Conservation (phyloP, 1,284 basidiomycete genomes). For the Phellinidium pouzarii region DNA sequence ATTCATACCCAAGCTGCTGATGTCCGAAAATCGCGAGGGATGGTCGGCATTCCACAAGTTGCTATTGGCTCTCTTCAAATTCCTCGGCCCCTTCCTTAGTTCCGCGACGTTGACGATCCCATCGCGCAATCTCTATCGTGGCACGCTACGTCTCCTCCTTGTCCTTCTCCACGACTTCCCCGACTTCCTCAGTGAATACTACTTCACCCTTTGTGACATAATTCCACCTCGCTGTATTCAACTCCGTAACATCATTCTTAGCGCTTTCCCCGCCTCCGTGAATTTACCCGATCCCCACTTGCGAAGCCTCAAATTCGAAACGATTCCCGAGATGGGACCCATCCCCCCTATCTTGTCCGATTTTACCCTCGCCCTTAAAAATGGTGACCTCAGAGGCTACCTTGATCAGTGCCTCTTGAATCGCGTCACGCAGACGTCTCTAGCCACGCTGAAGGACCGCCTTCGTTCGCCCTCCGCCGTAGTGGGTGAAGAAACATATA, state of each 20-base stretch:
- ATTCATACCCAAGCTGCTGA: constrained; percentile 94
- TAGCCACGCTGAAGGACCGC: constrained; percentile 77
- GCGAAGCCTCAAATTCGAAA: constrained; percentile 61
- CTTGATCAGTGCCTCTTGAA: constrained; percentile 82
- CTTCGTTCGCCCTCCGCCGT: constrained; percentile 59
- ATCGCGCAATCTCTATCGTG: constrained; percentile 87
- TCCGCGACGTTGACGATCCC: constrained; percentile 75
- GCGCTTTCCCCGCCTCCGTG: constrained; percentile 88
- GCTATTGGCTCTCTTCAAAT: constrained; percentile 88
- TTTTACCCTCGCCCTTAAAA: constrained; percentile 76
- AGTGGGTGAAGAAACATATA: constrained; percentile 65
- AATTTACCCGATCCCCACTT: constrained; percentile 86
- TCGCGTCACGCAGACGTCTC: constrained; percentile 59
- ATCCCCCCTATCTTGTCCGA: constrained; percentile 90
- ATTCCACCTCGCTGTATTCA: constrained; percentile 94
- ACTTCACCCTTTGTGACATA: constrained; percentile 90
- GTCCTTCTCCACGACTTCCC: constrained; percentile 98
- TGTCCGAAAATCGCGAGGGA: constrained; percentile 82
- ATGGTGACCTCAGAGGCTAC: constrained; percentile 67
- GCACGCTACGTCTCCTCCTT: constrained; percentile 86
- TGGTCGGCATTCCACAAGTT: constrained; percentile 97
- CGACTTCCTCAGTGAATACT: constrained; percentile 95
- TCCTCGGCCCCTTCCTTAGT: constrained; percentile 88
- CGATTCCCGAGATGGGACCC: constrained; percentile 81
- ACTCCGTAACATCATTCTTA: constrained; percentile 93